Evolutionary conservation across 176 grass and related monocot species (phyloP).

Genomic region (Neostapfia colusana): DNA sequence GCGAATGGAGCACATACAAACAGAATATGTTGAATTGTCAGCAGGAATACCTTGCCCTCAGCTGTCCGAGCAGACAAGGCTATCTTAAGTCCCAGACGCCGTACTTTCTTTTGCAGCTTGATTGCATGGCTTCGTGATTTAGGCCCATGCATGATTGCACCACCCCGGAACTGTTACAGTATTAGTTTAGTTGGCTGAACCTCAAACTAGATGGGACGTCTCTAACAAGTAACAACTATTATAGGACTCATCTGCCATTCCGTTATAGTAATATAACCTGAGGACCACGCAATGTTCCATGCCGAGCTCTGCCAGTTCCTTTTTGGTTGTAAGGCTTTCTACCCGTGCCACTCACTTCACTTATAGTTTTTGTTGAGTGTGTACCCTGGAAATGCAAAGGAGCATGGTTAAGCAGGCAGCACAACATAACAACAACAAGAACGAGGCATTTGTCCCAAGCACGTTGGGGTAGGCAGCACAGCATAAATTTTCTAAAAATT

Average conservation of each 20-base stretch:
- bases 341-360: too few relatives aligned
- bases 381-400: too few relatives aligned
- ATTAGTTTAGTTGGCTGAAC: slow-evolving; percentile 29
- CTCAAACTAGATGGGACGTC: background rate
- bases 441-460: too few relatives aligned
- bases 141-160: slow-evolving; percentile 85
- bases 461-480: too few relatives aligned
- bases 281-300: slow-evolving; percentile 71
- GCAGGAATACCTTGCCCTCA: slow-evolving; percentile 90
- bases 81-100: slow-evolving; percentile 64
- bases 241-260: slow-evolving; percentile 11
- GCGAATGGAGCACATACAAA: too few relatives aligned
- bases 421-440: too few relatives aligned
- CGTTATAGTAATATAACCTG: slow-evolving; percentile 51
- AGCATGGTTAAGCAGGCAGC: too few relatives aligned
- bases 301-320: slow-evolving; percentile 74
- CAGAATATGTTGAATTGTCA: too few relatives aligned
- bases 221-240: background rate
- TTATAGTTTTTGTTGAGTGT: too few relatives aligned
- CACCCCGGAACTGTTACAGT: slow-evolving; percentile 69
- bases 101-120: slow-evolving; percentile 89
- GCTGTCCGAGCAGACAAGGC: slow-evolving; percentile 60
- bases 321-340: too few relatives aligned
- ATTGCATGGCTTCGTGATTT: slow-evolving; percentile 89
- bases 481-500: too few relatives aligned